Evolutionary conservation across 768 basidiomycete genomes (phyloP), one percentile per base, ranked within the genome.

Genomic region (Hysterangium stoloniferum): DNA sequence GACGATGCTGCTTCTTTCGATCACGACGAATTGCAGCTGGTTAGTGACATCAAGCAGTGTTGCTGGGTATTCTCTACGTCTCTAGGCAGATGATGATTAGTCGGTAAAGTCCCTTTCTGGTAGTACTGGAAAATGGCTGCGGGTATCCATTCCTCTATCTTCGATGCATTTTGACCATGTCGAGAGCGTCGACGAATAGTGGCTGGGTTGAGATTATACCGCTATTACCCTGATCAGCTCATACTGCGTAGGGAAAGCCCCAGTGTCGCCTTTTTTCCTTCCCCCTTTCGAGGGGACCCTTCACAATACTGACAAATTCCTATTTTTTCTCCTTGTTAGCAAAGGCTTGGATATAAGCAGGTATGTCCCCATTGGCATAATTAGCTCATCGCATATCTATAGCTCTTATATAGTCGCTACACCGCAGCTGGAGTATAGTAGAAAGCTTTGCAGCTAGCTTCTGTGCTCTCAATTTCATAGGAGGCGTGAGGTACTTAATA

Each of bases 211-310:
- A 94, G 91, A 93, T 86, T 54, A 93, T 79, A 93, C 90, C 89
- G 91, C 82, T 79, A 51, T 68, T 86, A 92, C 92, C 90, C 88
- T 93, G 91, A 88, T 77, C 84, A 90, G 88, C 80, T 89, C 77
- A 91, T 76, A 89, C 86, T 87, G 90, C 90, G 91, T 90, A 88
- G 91, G 89, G 88, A 88, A 93, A n/a, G n/a, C n/a, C 73, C 74
- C 78, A 84, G 84, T 79, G 72, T 83, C 69, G 59, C 65, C 70
- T 68, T 75, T 68, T 67, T 66, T 68, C 59, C 55, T 63, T 66
- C 63, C 68, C 66, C 70, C 65, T 59, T 64, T 57, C 53, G 53
- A 58, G 61, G 62, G 65, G 68, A 71, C 73, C 62, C 59, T 62
- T 48, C 58, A 54, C 58, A 59, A 57, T 64, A 72, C 84, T 89